Base-by-base conservation (phyloP, 768 basidiomycete genomes). In the Termitomyces sp. region DNA sequence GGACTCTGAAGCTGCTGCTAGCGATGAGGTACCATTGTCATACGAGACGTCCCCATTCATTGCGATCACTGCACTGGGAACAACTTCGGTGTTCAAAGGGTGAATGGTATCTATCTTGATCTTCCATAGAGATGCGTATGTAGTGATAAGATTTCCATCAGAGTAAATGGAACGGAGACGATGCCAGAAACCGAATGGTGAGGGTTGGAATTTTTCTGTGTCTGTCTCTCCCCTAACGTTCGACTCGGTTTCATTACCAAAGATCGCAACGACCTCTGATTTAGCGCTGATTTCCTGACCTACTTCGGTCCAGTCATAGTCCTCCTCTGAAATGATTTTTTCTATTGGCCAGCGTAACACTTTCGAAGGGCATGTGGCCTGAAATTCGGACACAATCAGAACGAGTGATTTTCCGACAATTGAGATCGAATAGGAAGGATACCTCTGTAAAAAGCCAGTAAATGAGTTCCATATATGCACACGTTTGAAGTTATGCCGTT, bases 1-100 rank as follows among this genome's bases (percentile, higher is more conserved):
- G 10, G 54, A 59, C 16, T 31, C 50, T 4, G 58, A 33, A 27
- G 38, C 52, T 25, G 41, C 29, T 3, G 41, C 29, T 3, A 56
- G 47, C 46, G 7, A 41, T 56, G 47, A 13, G 51, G 43, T 4
- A 9, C 9, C 29, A 29, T 29, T n/a, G n/a, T n/a, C 29, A 4
- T 29, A 4, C 18, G 15, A 36, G n/a, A 45, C 35, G 12, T 23
- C 38, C 12, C 58, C 58, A 10, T 56, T 33, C 1, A 56, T 42
- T 3, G 6, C 18, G 9, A 48, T 47, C 22, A 12, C 23, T n/a
- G 36, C 20, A 13, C 18, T 25, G 16, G 32, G 33, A n/a, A n/a
- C 22, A 12, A 18, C 5, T 2, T 38, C 15, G 13, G 16, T 22
- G 11, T 6, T 32, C n/a, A 10, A 11, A 18, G 10, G 12, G 11